Evolutionary conservation across 2,329 filamentous ascomycete genomes (phyloP), one percentile per base, ranked within the genome.

Genomic region (Aspergillus alliaceus): DNA sequence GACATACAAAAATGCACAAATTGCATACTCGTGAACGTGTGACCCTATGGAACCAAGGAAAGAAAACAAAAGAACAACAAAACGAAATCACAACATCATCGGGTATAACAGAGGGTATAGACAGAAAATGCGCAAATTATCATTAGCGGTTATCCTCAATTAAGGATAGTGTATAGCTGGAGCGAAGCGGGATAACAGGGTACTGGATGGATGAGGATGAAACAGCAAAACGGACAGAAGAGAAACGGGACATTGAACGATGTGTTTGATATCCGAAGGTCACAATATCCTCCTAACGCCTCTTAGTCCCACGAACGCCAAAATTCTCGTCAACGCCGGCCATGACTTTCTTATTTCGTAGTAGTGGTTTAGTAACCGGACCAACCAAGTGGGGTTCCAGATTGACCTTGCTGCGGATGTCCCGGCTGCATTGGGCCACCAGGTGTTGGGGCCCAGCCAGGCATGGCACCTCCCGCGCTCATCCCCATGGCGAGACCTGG

Each of bases 91-190:
- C 37, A 62, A 60, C 59, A 62, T 47, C 60, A 69, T 62, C 60
- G 66, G 66, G 68, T 67, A 70, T 69, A 72, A 69, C 64, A 72
- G 60, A 64, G 70, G 70, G 70, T 73, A 73, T 73, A 71, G 63
- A 67, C 66, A 62, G 49, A 56, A 67, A 57, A 63, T 64, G 65
- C 64, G 61, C 66, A 63, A 63, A 69, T 70, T 67, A 71, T 66
- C 64, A 70, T 68, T 72, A 70, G 59, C 60, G 58, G 59, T 56
- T 48, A 60, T 57, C 60, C 61, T 54, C 51, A 42, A 24, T 20
- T 40, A 56, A 62, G 59, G 56, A 57, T 49, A 64, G 57, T 61
- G 57, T 51, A 59, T 54, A 60, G 48, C 47, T 57, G 47, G 29
- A 57, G 54, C 52, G 53, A 46, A 59, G 42, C 55, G 47, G 49